A percentile compares a stretch with the other conserved stretches of the same genome.
Conservation (phyloP, 2,329 filamentous ascomycete genomes). For the Nothomitra cinnamomea region DNA sequence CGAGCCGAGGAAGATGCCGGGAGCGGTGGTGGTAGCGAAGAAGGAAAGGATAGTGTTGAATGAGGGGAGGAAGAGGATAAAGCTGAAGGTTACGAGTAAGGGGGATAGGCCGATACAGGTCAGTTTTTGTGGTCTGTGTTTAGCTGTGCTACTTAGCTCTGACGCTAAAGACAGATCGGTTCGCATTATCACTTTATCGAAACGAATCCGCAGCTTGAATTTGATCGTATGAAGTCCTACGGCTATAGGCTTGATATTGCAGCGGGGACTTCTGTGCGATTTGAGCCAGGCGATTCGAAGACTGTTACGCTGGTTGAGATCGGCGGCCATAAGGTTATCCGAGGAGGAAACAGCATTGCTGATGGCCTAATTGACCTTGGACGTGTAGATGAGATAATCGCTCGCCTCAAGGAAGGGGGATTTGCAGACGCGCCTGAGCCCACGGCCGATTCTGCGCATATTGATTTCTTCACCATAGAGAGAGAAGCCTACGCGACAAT, state of each 20-base stretch:
- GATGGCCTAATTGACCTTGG: constrained; percentile 50
- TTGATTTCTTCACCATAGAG: constrained; percentile 54
- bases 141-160: background rate
- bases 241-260: constrained; percentile 80
- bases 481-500: constrained; percentile 65
- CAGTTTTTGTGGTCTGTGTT: constrained; percentile 10
- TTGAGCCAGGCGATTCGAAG: constrained; percentile 85
- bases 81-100: constrained; percentile 62
- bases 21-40: constrained; percentile 59
- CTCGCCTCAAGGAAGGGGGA: constrained; percentile 49
- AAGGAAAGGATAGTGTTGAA: constrained; percentile 52
- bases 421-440: constrained; percentile 66
- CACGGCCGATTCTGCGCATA: constrained; percentile 32
- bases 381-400: constrained; percentile 47
- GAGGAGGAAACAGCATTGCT: constrained; percentile 69
- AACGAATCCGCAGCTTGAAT: constrained; percentile 76
- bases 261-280: constrained; percentile 79
- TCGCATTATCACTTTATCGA: constrained; percentile 96
- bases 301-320: constrained; percentile 85
- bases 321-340: constrained; percentile 60
- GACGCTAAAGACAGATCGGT: constrained; percentile 36
- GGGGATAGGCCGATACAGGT: constrained; percentile 86
- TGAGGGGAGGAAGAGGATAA: constrained; percentile 54
- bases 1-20: constrained; percentile 51
- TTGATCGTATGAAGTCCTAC: constrained; percentile 68